phyloP scores from a whole-genome alignment of 768 basidiomycete genomes.

The Leucocoprinus sp. region DNA sequence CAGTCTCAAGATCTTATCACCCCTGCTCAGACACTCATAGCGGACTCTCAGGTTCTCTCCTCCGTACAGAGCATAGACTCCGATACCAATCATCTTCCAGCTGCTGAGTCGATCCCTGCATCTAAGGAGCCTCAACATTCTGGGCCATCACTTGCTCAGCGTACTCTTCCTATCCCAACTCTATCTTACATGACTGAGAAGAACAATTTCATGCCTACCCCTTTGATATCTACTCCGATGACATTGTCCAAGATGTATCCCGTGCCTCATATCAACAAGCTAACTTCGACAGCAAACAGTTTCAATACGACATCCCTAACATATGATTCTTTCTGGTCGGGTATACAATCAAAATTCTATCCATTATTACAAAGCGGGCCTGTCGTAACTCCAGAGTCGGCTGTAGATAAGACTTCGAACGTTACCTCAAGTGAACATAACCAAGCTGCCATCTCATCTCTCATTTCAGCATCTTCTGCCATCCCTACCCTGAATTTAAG shows the following conservation, averaged over 20 bases:
- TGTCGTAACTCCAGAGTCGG: not conserved
- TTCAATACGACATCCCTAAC: conserved; percentile 2
- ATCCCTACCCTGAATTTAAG: too few species aligned
- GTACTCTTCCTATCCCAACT: too few species aligned
- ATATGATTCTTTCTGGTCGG: conserved; percentile 10
- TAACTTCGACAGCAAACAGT: not conserved
- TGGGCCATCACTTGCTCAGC: too few species aligned
- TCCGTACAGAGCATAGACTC: not conserved
- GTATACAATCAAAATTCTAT: conserved; percentile 8
- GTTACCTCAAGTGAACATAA: not conserved
- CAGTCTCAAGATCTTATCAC: not conserved
- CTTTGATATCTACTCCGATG: not conserved
- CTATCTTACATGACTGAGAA: not conserved
- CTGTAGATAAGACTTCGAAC: not conserved
- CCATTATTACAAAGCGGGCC: not conserved
- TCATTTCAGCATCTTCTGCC: not conserved
- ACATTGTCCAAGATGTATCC: not conserved
- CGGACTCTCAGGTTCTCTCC: not conserved
- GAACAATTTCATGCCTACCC: not conserved
- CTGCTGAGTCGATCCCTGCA: not conserved
- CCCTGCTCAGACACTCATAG: not conserved
- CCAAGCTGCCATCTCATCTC: not conserved
- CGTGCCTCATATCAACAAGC: not conserved
- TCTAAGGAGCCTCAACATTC: not conserved
- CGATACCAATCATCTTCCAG: not conserved